Conservation (phyloP, 176 grass and related monocot genomes). For the Aegilops tauschii region DNA sequence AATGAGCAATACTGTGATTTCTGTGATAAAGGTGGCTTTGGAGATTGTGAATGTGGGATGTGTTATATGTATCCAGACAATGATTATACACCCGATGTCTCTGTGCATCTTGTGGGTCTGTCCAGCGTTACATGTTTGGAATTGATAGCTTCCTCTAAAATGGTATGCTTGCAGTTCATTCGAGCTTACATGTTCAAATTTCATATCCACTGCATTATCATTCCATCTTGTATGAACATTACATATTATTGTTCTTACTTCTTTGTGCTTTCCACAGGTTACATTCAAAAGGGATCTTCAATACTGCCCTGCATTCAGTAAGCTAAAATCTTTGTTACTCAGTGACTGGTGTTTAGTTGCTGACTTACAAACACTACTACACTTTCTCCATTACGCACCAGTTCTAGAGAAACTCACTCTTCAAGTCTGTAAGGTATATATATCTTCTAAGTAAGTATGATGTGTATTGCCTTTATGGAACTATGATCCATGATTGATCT, state of each 20-base stretch:
- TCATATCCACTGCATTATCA: neutral
- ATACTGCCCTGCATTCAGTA: neutral
- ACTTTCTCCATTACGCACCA: neutral
- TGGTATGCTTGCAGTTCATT: conserved; percentile 9
- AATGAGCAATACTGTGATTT: neutral
- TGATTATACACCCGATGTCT: neutral
- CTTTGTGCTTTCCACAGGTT: neutral
- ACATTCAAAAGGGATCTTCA: neutral
- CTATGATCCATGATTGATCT: neutral
- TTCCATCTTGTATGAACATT: neutral
- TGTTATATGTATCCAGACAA: neutral
- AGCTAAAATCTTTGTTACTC: neutral
- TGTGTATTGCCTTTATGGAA: neutral
- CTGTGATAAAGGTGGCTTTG: neutral
- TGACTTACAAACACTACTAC: neutral
- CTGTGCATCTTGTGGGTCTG: neutral
- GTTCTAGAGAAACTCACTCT: conserved; percentile 1
- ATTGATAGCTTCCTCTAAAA: neutral
- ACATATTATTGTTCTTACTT: neutral
- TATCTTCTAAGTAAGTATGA: neutral
- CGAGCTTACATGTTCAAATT: neutral
- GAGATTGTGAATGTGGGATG: neutral
- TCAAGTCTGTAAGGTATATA: neutral
- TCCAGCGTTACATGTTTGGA: neutral
- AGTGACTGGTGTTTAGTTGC: neutral